Evolutionary conservation across 176 grass and related monocot genomes (phyloP).

Genomic region (Metroxylon sagu): DNA sequence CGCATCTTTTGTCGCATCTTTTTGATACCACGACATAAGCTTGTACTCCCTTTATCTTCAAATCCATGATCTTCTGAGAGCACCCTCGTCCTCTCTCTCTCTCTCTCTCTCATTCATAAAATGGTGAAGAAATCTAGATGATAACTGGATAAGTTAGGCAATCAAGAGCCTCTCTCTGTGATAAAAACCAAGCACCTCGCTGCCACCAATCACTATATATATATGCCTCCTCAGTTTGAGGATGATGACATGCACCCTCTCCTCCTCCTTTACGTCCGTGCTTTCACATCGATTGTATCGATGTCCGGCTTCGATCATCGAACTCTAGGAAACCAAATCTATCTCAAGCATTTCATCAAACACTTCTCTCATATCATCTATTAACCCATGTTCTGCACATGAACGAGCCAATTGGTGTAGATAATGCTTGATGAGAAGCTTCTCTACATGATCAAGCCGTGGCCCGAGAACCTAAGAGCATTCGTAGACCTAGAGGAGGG

Average conservation of each 20-base stretch:
- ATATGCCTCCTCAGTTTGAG: constrained; percentile 87
- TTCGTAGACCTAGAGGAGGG: constrained; percentile 10
- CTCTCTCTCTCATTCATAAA: neutral
- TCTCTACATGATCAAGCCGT: neutral
- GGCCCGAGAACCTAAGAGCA: neutral
- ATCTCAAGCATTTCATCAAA: constrained; percentile 29
- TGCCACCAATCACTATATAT: constrained; percentile 45
- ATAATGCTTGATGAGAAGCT: constrained; percentile 10
- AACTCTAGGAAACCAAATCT: constrained; percentile 43
- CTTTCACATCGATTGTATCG: constrained; percentile 51
- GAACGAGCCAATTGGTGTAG: constrained; percentile 2
- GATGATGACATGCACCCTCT: constrained; percentile 38
- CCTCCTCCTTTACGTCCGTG: constrained; percentile 26
- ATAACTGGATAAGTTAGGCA: constrained; percentile 28
- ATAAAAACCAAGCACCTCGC: constrained; percentile 30
- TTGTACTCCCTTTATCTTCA: constrained; percentile 28
- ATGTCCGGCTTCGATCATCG: constrained; percentile 74
- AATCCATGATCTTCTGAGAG: constrained; percentile 40
- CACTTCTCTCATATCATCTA: constrained; percentile 26
- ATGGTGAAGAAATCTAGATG: too few relatives aligned
- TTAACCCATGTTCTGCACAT: constrained; percentile 40
- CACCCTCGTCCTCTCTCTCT: constrained; percentile 17
- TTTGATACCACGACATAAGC: constrained; percentile 37
- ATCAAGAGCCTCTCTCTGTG: constrained; percentile 36
- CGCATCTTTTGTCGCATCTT: constrained; percentile 44